Evolutionary conservation across 2,329 filamentous ascomycete genomes (phyloP).

Genomic region (Fusarium sp.): DNA sequence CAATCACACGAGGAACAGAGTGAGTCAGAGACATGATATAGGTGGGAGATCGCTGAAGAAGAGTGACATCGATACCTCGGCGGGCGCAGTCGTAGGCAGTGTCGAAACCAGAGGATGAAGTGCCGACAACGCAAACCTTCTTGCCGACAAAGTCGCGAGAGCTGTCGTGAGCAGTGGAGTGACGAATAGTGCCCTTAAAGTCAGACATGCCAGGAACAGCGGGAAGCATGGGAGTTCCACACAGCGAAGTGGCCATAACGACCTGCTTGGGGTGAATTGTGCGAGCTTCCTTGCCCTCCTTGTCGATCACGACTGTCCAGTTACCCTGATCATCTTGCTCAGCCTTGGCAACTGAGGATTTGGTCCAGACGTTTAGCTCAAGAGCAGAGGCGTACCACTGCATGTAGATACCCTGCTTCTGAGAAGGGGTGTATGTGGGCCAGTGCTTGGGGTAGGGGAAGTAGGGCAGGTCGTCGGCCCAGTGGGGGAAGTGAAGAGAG

Average conservation of each 20-base stretch:
- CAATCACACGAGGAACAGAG: slow-evolving; percentile 44
- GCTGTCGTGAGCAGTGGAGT: slow-evolving; percentile 9
- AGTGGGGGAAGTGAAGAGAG: slow-evolving; percentile 73
- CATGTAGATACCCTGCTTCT: slow-evolving; percentile 74
- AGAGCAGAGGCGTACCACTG: slow-evolving; percentile 70
- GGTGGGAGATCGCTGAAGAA: slow-evolving; percentile 41
- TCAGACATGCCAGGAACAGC: slow-evolving; percentile 5
- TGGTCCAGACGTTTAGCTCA: slow-evolving; percentile 73
- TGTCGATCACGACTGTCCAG: slow-evolving; percentile 64
- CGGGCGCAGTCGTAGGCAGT: slow-evolving; percentile 14
- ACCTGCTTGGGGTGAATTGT: slow-evolving; percentile 17
- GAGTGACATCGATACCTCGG: slow-evolving; percentile 17
- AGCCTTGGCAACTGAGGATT: slow-evolving; percentile 7
- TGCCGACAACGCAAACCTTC: slow-evolving; percentile 18
- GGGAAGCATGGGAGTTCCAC: slow-evolving; percentile 1
- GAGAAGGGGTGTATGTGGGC: slow-evolving; percentile 74
- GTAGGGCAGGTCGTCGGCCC: too few relatives aligned
- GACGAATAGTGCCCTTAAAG: slow-evolving; percentile 9
- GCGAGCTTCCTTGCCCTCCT: slow-evolving; percentile 19
- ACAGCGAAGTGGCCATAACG: slow-evolving; percentile 15
- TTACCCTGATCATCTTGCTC: slow-evolving; percentile 52
- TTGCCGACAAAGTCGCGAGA: slow-evolving; percentile 11
- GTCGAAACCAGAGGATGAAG: slow-evolving; percentile 17
- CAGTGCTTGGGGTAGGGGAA: slow-evolving; percentile 69
- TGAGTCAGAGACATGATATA: slow-evolving; percentile 49